Evolutionary conservation across 352 stramenopile species (phyloP).

Genomic region (Pythium aquatile): DNA sequence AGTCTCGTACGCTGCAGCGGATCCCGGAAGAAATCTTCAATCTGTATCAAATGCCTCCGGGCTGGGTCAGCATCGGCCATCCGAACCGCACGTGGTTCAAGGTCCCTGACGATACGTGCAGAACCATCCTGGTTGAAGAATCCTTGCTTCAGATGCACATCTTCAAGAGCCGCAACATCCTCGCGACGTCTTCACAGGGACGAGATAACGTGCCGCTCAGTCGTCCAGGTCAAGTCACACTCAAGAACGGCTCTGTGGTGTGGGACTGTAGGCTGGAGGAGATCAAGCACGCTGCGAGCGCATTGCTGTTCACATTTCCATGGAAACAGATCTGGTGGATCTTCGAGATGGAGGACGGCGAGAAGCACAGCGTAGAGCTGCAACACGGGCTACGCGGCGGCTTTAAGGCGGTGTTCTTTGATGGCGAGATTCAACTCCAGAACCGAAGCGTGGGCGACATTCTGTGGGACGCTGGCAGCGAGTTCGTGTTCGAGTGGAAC

Average conservation of each 20-base stretch:
- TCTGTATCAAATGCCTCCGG: conserved; percentile 70
- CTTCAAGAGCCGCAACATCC: conserved; percentile 65
- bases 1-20: conserved; percentile 43
- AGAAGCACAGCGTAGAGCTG: conserved; percentile 69
- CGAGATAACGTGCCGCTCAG: conserved; percentile 66
- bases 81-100: conserved; percentile 85
- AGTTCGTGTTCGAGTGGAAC: conserved; percentile 66
- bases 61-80: conserved; percentile 76
- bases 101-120: conserved; percentile 65
- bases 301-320: conserved; percentile 79
- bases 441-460: conserved; percentile 70
- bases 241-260: conserved; percentile 46
- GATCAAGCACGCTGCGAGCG: conserved; percentile 79
- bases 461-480: conserved; percentile 76
- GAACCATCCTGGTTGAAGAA: conserved; percentile 67
- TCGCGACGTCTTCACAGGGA: conserved; percentile 71
- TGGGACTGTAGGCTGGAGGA: conserved; percentile 76
- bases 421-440: conserved; percentile 65
- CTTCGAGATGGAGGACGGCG: conserved; percentile 53
- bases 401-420: conserved; percentile 70
- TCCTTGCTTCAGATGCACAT: conserved; percentile 72
- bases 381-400: conserved; percentile 76
- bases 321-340: conserved; percentile 89
- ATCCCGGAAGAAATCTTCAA: conserved; percentile 80
- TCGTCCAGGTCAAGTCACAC: conserved; percentile 43